Percentiles rank a stretch among this genome's conserved stretches.
Conservation (phyloP, 2,329 filamentous ascomycete species). For the Trichophyton benhamiae region DNA sequence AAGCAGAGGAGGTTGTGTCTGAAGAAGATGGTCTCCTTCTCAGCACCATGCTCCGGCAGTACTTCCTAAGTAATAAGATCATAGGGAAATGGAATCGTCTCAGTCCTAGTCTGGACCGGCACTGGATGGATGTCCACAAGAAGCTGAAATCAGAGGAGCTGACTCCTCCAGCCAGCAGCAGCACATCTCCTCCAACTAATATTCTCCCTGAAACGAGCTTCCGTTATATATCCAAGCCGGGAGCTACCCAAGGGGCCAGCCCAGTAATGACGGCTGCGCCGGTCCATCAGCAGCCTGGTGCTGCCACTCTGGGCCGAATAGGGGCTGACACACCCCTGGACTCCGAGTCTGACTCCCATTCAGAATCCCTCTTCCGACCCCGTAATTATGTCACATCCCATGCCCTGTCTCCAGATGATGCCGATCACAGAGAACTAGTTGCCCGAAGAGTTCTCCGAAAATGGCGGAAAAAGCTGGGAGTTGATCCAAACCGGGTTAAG, state of each 20-base stretch:
- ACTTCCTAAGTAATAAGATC: slow-evolving; percentile 76
- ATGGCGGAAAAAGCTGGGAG: slow-evolving; percentile 58
- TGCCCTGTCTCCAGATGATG: slow-evolving; percentile 34
- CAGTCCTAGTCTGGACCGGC: slow-evolving; percentile 47
- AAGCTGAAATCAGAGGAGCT: slow-evolving; percentile 39
- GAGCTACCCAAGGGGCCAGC: background rate
- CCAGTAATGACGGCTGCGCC: background rate
- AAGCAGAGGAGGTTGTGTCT: slow-evolving; percentile 63
- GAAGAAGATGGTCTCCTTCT: slow-evolving; percentile 83
- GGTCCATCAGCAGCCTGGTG: background rate
- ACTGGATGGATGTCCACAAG: slow-evolving; percentile 56
- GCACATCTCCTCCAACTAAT: background rate
- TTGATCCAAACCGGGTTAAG: slow-evolving; percentile 44
- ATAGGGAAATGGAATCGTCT: slow-evolving; percentile 68
- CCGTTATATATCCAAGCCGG: background rate
- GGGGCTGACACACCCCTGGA: slow-evolving; percentile 21
- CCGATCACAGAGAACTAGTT: slow-evolving; percentile 47
- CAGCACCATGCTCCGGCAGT: slow-evolving; percentile 74
- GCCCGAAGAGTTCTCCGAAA: slow-evolving; percentile 58
- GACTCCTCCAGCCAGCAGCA: background rate
- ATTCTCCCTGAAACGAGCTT: background rate
- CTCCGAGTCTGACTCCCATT: slow-evolving; percentile 33
- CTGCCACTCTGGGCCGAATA: slow-evolving; percentile 15
- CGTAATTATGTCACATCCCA: slow-evolving; percentile 29
- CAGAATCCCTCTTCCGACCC: slow-evolving; percentile 27